These are phyloP conservation scores for Marasmius sp. DNA, from an alignment of 1,284 basidiomycete genomes.

Conservation along the genomic window DNA sequence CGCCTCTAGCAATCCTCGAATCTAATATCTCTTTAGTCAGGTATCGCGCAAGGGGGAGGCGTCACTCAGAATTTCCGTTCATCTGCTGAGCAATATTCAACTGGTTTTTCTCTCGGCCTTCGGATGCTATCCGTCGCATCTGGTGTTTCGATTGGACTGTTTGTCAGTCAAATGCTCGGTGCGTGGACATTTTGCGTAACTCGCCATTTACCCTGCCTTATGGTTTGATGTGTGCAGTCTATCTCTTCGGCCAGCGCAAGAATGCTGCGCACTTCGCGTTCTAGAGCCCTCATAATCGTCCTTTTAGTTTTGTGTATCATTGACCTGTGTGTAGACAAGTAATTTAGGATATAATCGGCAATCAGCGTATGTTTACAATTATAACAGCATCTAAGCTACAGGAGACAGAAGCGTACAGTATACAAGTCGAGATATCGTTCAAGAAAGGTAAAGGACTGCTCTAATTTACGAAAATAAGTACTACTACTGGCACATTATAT, in stretches of 20 bases:
- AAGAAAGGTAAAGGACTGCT: not conserved
- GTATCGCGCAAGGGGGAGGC: conserved; percentile 83
- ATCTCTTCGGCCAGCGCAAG: conserved; percentile 73
- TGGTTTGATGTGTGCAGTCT: conserved; percentile 41
- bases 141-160: conserved; percentile 82
- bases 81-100: conserved; percentile 67
- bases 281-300: conserved; percentile 26
- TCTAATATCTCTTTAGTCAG: conserved; percentile 50
- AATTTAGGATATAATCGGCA: not conserved
- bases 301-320: not conserved
- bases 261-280: conserved; percentile 77
- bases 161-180: conserved; percentile 73
- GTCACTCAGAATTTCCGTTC: conserved; percentile 68
- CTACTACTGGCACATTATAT: conserved; percentile 20
- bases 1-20: not conserved
- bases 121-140: conserved; percentile 87
- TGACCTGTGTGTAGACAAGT: not conserved
- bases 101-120: conserved; percentile 65
- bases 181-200: conserved; percentile 10
- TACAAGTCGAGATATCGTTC: not conserved
- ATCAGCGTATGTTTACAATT: not conserved
- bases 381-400: not conserved
- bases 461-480: not conserved
- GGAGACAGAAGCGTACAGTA: not conserved
- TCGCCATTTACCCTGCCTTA: not conserved